Base-by-base conservation (phyloP, 352 stramenopile genomes). In the Pythium plurisporium region DNA sequence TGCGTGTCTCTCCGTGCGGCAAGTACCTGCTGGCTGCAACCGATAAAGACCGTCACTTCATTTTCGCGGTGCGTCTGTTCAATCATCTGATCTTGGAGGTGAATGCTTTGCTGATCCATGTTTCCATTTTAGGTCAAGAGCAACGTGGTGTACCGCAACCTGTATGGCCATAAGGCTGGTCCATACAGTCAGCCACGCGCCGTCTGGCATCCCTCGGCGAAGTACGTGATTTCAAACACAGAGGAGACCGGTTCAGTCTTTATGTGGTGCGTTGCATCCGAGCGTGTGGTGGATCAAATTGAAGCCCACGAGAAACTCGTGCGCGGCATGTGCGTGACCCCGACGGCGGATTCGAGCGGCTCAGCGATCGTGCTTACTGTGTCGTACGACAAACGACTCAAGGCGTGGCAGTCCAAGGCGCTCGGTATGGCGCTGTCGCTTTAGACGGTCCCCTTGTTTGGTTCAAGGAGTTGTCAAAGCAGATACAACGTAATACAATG, bases 171-270 rank as follows among this genome's bases (percentile, higher is more conserved):
- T 62, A 90, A 91, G 48, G 84, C 84, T 30, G 84, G 82, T 4
- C 64, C 80, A 29, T 94, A 92, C 66, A 94, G 84, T 41, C 84
- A 92, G 45, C 84, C 84, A 10, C 71, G 82, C 15, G 80, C 65
- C 26, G 36, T 76, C 19, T 94, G 84, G 84, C 76, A 94, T 55
- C 70, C 76, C 29, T 91, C 82, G 1, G 84, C 91, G 55, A 91
- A 91, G 63, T 94, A 90, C 37, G 67, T 91, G 22, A 72, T 94
- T 40, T 89, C 84, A 29, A 94, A 94, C 57, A 92, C 76, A 14
- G 82, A 92, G 65, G 79, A 89, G 19, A 73, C 53, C 10, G 82
- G 82, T 1, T 41, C 55, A 9, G 41, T 94, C 15, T 82, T 78
- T 48, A 64, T 92, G 19, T 94, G 82, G 84, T 82, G 78, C 43